Conservation (phyloP, 768 basidiomycete species). For the Boletus insuetus region DNA sequence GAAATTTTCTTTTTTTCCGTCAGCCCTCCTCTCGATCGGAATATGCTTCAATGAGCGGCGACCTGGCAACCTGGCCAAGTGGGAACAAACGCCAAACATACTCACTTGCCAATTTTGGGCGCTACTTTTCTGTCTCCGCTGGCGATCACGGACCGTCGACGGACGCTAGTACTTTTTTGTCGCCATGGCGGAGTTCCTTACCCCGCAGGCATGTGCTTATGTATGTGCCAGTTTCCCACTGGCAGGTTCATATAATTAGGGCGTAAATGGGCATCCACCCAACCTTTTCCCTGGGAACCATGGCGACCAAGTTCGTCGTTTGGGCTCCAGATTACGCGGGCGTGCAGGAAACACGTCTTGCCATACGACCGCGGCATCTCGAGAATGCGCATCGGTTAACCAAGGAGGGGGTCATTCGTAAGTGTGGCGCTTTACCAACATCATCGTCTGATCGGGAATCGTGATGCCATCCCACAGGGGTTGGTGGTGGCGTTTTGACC, state of each 20-base stretch:
- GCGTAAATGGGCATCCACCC: not conserved
- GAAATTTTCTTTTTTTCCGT: not conserved
- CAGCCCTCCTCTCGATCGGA: not conserved
- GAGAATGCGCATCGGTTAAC: slow-evolving; percentile 37
- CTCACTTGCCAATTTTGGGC: slow-evolving; percentile 9
- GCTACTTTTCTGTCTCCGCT: not conserved
- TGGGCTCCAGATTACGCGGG: slow-evolving; percentile 67
- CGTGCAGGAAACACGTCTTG: slow-evolving; percentile 49
- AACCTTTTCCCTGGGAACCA: slow-evolving; percentile 1
- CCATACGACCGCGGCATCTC: slow-evolving; percentile 52
- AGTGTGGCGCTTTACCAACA: slow-evolving; percentile 17
- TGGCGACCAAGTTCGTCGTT: slow-evolving; percentile 45
- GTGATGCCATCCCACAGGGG: slow-evolving; percentile 33
- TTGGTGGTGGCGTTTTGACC: slow-evolving; percentile 55
- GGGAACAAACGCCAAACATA: not conserved
- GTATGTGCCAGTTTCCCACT: not conserved
- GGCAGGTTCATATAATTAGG: not conserved
- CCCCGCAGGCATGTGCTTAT: too few relatives aligned
- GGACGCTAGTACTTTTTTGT: not conserved
- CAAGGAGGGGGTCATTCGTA: slow-evolving; percentile 48
- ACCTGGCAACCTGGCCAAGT: not conserved
- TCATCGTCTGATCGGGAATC: slow-evolving; percentile 9
- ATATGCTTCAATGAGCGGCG: not conserved
- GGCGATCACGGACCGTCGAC: not conserved
- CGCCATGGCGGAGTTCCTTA: too few relatives aligned